Evolutionary conservation across 2,329 filamentous ascomycete species (phyloP), one percentile per base, ranked within the genome.

Genomic region (Calonectria multiphialidica): DNA sequence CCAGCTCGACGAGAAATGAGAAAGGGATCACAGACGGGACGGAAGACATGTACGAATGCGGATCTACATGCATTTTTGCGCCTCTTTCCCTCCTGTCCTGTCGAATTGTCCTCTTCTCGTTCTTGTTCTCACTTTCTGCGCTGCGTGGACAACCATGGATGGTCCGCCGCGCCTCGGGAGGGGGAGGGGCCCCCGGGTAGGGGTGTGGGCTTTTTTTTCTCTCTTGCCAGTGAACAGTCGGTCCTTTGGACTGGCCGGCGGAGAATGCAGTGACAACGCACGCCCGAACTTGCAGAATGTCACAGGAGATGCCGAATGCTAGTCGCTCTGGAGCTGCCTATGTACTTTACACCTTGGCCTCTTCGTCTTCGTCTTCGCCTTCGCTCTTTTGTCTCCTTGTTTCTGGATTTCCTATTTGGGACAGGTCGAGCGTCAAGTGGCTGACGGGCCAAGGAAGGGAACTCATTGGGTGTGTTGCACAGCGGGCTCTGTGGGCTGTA

Each of bases 201-300:
- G 53, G 53, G 53, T 59, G 53, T 59, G 57, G 64, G 49, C 47
- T 69, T 64, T 57, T 44, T 66, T 57, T 49, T 15, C 47, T 64
- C 50, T 44, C 64, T 57, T 49, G 15, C 47, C 28, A 57, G 53
- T 66, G 66, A 66, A 57, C 53, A 66, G 53, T 57, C 70, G 63
- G 67, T 62, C 57, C 62, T 68, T 50, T 72, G 65, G 65, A 72
- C 66, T 44, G 65, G 69, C 66, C 67, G 49, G 71, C 68, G 67
- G 55, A 59, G 53, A 72, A 79, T 80, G 78, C 77, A 80, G 53
- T 78, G 78, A 79, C 78, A 80, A 79, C 78, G 78, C 78, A 80
- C 23, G 66, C 49, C 49, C 55, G 57, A 57, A 74, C 74, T 77
- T 71, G 63, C 70, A 77, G 75, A 66, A 70, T 62, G 45, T 40